These are phyloP conservation scores for Pseudocercospora macadamiae DNA, from an alignment of 2,329 filamentous ascomycete species.

Conservation along the genomic window DNA sequence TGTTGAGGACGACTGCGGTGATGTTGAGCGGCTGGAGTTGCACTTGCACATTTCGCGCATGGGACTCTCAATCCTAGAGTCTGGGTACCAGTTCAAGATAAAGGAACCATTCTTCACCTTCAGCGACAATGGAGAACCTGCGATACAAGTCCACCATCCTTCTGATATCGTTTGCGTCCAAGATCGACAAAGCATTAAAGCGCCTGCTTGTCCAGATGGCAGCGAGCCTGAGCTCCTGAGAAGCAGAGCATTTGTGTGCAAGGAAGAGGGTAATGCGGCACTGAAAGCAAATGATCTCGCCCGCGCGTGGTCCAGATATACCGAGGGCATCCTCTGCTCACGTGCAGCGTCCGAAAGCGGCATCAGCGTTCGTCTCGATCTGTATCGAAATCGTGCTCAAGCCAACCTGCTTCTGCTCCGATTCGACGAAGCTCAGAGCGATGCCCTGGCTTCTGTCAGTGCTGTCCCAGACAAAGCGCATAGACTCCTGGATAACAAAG, in stretches of 20 bases:
- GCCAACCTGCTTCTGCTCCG: slow-evolving; percentile 18
- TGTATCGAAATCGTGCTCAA: slow-evolving; percentile 21
- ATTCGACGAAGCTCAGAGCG: slow-evolving; percentile 17
- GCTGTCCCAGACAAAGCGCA: slow-evolving; percentile 11
- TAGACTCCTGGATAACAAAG: slow-evolving; percentile 25
- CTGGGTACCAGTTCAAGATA: slow-evolving; percentile 26
- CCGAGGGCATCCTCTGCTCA: slow-evolving; percentile 25
- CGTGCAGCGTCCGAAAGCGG: neutral
- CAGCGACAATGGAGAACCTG: slow-evolving; percentile 33
- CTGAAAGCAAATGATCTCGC: slow-evolving; percentile 29
- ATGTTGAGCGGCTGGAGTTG: slow-evolving; percentile 28
- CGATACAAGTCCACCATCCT: slow-evolving; percentile 35
- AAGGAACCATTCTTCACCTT: slow-evolving; percentile 39
- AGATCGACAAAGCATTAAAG: neutral
- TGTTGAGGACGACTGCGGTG: slow-evolving; percentile 34
- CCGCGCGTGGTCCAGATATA: slow-evolving; percentile 25
- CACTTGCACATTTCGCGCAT: slow-evolving; percentile 39
- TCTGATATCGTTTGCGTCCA: slow-evolving; percentile 28
- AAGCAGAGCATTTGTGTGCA: slow-evolving; percentile 28
- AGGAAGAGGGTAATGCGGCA: slow-evolving; percentile 35
- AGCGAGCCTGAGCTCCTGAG: neutral
- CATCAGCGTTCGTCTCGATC: slow-evolving; percentile 7
- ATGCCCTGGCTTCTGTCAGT: slow-evolving; percentile 17
- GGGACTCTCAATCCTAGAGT: slow-evolving; percentile 41
- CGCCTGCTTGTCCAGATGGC: neutral